Percentiles rank a stretch among this genome's conserved stretches.
phyloP scores from a whole-genome alignment of 2,329 filamentous ascomycete genomes.

The Monosporascus sp. region DNA sequence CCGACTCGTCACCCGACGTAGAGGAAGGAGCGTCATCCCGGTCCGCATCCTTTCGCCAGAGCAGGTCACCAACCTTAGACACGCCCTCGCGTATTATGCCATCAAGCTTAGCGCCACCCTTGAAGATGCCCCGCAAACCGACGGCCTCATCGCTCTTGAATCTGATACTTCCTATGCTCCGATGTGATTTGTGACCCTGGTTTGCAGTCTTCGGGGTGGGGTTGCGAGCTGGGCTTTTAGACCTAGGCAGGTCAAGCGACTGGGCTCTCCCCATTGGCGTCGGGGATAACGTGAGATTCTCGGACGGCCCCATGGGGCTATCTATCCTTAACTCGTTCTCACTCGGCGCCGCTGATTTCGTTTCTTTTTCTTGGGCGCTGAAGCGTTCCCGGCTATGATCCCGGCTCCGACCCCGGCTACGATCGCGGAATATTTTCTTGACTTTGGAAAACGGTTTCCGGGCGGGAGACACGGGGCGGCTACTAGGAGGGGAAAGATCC shows the following conservation, averaged over 20 bases:
- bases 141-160: constrained; percentile 41
- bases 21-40: constrained; percentile 26
- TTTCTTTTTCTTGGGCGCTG: constrained; percentile 19
- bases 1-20: constrained; percentile 45
- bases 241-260: constrained; percentile 23
- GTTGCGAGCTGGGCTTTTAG: constrained; percentile 35
- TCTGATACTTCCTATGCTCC: constrained; percentile 44
- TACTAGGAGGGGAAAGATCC: constrained; percentile 58
- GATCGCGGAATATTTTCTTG: constrained; percentile 51
- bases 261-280: constrained; percentile 23
- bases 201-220: constrained; percentile 31
- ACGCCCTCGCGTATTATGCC: constrained; percentile 60
- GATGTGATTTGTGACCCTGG: constrained; percentile 43
- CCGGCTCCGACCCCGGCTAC: constrained; percentile 36
- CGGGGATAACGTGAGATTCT: constrained; percentile 18
- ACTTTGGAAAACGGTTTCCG: constrained; percentile 54
- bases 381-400: constrained; percentile 45
- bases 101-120: constrained; percentile 63
- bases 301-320: constrained; percentile 21
- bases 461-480: constrained; percentile 57
- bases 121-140: constrained; percentile 69
- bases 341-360: constrained; percentile 7
- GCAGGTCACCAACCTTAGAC: constrained; percentile 49
- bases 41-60: constrained; percentile 49
- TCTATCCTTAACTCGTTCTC: constrained; percentile 29